Evolutionary conservation across 495 filamentous ascomycete genomes (phyloP).

Genomic region (Aspergillus biplanus): DNA sequence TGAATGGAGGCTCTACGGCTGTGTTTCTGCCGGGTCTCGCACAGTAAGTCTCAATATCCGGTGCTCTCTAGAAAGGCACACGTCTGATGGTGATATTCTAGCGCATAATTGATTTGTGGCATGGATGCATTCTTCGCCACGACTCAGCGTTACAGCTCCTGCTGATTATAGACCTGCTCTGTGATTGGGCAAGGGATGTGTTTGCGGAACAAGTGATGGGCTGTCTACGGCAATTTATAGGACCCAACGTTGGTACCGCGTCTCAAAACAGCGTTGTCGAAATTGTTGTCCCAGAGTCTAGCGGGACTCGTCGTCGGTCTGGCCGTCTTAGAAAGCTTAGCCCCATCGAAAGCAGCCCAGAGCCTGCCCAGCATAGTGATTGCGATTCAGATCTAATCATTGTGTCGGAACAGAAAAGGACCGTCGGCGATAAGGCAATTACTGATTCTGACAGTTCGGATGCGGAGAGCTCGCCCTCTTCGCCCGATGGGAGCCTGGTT

Average conservation of each 20-base stretch:
- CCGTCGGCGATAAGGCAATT: no score
- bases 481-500: no score
- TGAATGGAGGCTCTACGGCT: background rate
- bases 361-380: no score
- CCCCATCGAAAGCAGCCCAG: no score
- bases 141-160: background rate
- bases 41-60: conserved; percentile 1
- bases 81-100: background rate
- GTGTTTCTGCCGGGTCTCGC: background rate
- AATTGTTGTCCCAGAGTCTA: no score
- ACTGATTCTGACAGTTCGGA: no score
- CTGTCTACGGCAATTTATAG: background rate
- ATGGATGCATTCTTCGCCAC: background rate
- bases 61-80: background rate
- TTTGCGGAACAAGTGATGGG: conserved; percentile 3
- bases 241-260: background rate
- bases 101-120: conserved; percentile 9
- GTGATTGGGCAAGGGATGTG: background rate
- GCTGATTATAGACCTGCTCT: background rate
- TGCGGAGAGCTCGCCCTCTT: no score
- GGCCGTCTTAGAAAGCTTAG: no score
- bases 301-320: no score
- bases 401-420: no score
- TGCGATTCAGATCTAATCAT: no score
- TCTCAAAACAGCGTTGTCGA: conserved; percentile 4